Evolutionary conservation across 768 basidiomycete species (phyloP), one percentile per base, ranked within the genome.

Genomic region (Psilocybe tampanensis): DNA sequence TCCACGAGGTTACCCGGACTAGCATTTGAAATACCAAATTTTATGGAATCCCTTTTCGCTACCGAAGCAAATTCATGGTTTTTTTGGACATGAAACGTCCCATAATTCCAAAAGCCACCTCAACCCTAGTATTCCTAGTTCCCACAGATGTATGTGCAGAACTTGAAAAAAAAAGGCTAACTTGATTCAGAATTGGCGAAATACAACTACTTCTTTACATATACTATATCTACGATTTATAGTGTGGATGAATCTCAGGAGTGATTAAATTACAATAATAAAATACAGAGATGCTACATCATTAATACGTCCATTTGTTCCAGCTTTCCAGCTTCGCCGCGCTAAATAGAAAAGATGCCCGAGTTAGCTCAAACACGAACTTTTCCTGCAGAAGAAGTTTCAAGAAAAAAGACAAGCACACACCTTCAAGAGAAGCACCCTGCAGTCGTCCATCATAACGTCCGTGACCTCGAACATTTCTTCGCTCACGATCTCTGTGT

Each of bases 401-500:
- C n/a, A n/a, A n/a, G n/a, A n/a, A n/a, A n/a, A n/a, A n/a, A n/a
- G n/a, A n/a, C n/a, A n/a, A 56, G 26, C 47, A 61, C 55, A 67
- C 45, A 82, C 81, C 74, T 79, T 78, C 42, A 83, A 67, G 48
- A 84, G 62, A 55, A 83, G 66, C 48, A 85, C 59, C 56, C 81
- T 66, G 59, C 73, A 75, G 60, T 81, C 81, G 64, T 83, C 83
- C 76, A 83, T 80, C 82, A 83, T 83, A 49, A 80, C 81, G 66
- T 83, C 81, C 48, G 80, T 81, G 42, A 81, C 77, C 60, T 79
- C 74, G 58, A 77, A 81, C 18, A 65, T 69, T 51, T 82, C 76
- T 62, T 77, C 66, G 61, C 79, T 83, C 26, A 81, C 67, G 19
- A 79, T 72, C 67, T 84, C 81, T 44, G 76, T 76, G 61, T 83